Percentiles rank a stretch among this genome's conserved stretches.
Conservation (phyloP, 2,329 filamentous ascomycete species). For the Cadophora sp. region DNA sequence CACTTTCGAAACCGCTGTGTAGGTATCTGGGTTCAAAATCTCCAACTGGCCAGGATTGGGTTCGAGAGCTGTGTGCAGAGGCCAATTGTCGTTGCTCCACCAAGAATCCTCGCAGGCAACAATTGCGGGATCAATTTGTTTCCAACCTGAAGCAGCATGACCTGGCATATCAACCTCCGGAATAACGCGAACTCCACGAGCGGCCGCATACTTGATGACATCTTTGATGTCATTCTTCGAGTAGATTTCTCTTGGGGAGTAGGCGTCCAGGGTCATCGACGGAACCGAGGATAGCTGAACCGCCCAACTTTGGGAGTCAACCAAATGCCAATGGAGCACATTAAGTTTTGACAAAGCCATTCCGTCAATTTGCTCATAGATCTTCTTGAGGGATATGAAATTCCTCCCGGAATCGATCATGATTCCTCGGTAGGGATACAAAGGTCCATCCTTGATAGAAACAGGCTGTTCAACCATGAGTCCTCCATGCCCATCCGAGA, state of each 20-base stretch:
- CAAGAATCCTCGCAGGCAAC: slow-evolving; percentile 62
- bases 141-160: slow-evolving; percentile 69
- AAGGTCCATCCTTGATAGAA: slow-evolving; percentile 71
- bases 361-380: slow-evolving; percentile 78
- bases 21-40: slow-evolving; percentile 74
- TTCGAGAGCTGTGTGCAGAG: slow-evolving; percentile 70
- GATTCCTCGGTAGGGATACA: slow-evolving; percentile 77
- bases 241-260: slow-evolving; percentile 70
- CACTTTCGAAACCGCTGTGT: slow-evolving; percentile 63
- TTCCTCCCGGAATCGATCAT: slow-evolving; percentile 78
- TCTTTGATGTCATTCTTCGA: slow-evolving; percentile 65
- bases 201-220: slow-evolving; percentile 72
- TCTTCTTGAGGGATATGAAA: slow-evolving; percentile 71
- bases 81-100: slow-evolving; percentile 66
- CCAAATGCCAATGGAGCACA: slow-evolving; percentile 78
- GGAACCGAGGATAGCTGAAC: slow-evolving; percentile 78
- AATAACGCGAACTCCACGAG: slow-evolving; percentile 72
- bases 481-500: slow-evolving; percentile 62
- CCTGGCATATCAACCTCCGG: slow-evolving; percentile 82
- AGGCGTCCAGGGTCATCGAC: slow-evolving; percentile 76
- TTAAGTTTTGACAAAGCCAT: slow-evolving; percentile 82
- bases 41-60: slow-evolving; percentile 62
- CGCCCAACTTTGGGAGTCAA: slow-evolving; percentile 85
- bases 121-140: slow-evolving; percentile 70
- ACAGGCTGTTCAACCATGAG: slow-evolving; percentile 74